phyloP scores from a whole-genome alignment of 1,139 yeast genomes.

The Candida anutae region DNA sequence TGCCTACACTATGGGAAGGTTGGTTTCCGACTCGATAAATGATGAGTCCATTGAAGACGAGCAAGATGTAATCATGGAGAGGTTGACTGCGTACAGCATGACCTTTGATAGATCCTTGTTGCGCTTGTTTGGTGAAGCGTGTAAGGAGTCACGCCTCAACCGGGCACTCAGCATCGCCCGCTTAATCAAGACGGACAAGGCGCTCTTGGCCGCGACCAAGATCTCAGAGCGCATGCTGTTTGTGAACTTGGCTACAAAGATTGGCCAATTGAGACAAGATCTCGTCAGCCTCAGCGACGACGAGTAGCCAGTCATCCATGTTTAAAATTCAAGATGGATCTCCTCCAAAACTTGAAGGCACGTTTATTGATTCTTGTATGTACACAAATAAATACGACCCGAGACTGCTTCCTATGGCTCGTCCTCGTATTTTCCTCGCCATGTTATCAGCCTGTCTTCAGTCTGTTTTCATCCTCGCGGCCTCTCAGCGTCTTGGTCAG shows the following conservation, averaged over 20 bases:
- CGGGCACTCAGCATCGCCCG: conserved; percentile 67
- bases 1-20: conserved; percentile 41
- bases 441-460: no score
- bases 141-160: conserved; percentile 55
- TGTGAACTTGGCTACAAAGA: conserved; percentile 55
- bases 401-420: no score
- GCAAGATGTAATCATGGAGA: conserved; percentile 36
- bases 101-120: conserved; percentile 67
- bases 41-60: conserved; percentile 26
- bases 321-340: no score
- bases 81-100: conserved; percentile 42
- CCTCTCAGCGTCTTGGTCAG: no score
- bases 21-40: conserved; percentile 35
- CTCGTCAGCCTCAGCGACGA: conserved; percentile 22
- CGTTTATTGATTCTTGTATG: no score
- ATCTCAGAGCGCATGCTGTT: conserved; percentile 77
- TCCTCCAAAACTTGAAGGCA: no score
- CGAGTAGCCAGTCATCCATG: no score
- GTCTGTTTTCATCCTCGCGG: no score
- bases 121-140: conserved; percentile 69
- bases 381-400: no score
- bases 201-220: conserved; percentile 74
- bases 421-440: no score
- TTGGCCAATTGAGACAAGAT: conserved; percentile 56
- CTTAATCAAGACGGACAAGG: conserved; percentile 68